A percentile compares a stretch with the other conserved stretches of the same genome.
Conservation (phyloP, 23 red algal genomes). For the Gracilaria gracilis region DNA sequence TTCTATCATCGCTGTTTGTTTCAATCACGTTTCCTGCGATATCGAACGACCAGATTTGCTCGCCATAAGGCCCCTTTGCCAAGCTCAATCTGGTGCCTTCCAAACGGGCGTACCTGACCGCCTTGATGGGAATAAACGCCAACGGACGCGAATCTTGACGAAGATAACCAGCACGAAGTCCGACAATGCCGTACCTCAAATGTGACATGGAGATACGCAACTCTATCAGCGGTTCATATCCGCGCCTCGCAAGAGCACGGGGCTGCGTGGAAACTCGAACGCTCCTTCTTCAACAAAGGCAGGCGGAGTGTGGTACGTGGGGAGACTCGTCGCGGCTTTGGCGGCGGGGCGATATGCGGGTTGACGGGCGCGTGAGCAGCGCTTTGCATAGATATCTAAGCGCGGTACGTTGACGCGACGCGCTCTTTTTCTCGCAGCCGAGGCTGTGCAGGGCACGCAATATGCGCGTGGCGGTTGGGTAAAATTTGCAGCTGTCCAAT, state of each 20-base stretch:
- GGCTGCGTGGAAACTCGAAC: neutral
- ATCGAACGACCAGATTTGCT: conserved; percentile 71
- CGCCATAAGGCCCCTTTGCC: conserved; percentile 50
- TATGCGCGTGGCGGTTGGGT: neutral
- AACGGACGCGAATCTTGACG: conserved; percentile 63
- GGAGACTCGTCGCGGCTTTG: no score
- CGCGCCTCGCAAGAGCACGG: neutral
- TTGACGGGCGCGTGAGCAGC: neutral
- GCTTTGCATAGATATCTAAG: neutral
- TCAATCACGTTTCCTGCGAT: conserved; percentile 54
- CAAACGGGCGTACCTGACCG: conserved; percentile 44
- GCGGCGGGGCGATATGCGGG: no score
- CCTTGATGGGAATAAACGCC: conserved; percentile 62
- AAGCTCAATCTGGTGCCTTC: conserved; percentile 57
- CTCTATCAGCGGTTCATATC: neutral
- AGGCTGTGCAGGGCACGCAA: neutral
- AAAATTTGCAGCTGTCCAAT: conserved; percentile 28
- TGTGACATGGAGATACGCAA: conserved; percentile 34
- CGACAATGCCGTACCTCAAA: conserved; percentile 62
- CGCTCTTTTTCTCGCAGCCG: neutral
- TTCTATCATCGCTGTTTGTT: conserved; percentile 33
- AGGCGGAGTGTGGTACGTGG: no score
- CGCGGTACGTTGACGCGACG: neutral
- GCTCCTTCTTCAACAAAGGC: no score
- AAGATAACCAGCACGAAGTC: conserved; percentile 56